Evolutionary conservation across 2,329 filamentous ascomycete species (phyloP).

Genomic region (Stenocarpella maydis): DNA sequence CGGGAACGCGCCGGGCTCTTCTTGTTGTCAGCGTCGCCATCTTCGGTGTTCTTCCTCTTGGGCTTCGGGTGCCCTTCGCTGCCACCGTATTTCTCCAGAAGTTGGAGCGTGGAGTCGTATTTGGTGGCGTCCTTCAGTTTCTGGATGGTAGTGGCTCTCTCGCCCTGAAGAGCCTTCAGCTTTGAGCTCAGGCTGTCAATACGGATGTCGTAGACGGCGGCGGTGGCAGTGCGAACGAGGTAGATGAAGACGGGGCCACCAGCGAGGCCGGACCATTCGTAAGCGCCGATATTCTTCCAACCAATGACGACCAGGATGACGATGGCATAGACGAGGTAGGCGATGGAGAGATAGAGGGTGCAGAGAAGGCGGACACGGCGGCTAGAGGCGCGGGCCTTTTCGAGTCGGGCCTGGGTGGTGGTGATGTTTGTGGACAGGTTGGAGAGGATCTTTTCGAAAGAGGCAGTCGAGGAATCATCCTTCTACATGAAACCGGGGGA

Average conservation of each 20-base stretch:
- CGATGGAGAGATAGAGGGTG: conserved; percentile 90
- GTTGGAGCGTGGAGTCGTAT: conserved; percentile 91
- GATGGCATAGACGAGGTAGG: conserved; percentile 86
- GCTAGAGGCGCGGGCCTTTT: conserved; percentile 74
- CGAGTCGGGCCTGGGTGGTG: conserved; percentile 75
- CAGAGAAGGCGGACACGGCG: conserved; percentile 84
- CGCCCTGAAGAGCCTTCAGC: conserved; percentile 77
- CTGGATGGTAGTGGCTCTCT: conserved; percentile 88
- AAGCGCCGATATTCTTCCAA: conserved; percentile 76
- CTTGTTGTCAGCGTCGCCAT: conserved; percentile 37
- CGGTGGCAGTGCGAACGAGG: conserved; percentile 70
- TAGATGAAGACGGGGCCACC: conserved; percentile 88
- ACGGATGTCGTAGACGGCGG: conserved; percentile 81
- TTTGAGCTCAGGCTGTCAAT: conserved; percentile 73
- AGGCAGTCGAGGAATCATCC: conserved; percentile 85
- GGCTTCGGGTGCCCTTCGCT: conserved; percentile 57
- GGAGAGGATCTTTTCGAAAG: conserved; percentile 91
- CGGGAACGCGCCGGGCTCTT: conserved; percentile 27
- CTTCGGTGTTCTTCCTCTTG: conserved; percentile 41
- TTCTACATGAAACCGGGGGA: conserved; percentile 23
- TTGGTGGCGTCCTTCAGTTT: conserved; percentile 94
- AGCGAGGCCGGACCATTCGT: conserved; percentile 80
- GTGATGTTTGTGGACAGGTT: conserved; percentile 84
- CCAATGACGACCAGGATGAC: conserved; percentile 87
- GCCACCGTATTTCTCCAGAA: conserved; percentile 93